Base-by-base conservation (phyloP, 805 yeast species). In the Candida berthetii region DNA sequence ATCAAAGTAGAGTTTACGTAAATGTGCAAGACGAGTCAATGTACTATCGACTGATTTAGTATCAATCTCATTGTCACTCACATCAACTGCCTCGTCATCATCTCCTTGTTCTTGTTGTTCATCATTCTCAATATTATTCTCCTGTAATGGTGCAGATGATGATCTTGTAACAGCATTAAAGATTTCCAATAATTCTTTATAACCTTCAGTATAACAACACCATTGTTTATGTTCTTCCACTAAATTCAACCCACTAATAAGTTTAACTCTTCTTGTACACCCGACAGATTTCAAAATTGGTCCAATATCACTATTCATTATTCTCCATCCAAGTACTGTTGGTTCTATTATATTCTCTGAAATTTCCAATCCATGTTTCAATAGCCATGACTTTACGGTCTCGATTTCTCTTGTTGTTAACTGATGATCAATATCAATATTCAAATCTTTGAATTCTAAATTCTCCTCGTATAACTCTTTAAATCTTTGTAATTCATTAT, bases 281-380 rank as follows among this genome's bases (percentile, higher is more conserved):
- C 56, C 58, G 15, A 49, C 40, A 37, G 71, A 67, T 16, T 45
- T 45, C 31, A 67, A 42, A 2, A 68, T 43, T 3, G 49, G 36
- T 0, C 57, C 55, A 27, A 55, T 55, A 13, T 42, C 44, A 28
- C 60, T 64, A 11, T 50, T 48, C 37, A 51, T 57, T 11, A 65
- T 43, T 17, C 52, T 58, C 72, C 72, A 68, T 1, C 72, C 71
- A 7, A 66, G 46, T 13, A 66, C 39, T 2, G 60, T 49, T 4
- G 62, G 32, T 28, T 54, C 44, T 11, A 54, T 19, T 17, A 42
- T 38, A 36, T 33, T 38, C 8, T 36, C 36, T 27, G 47, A 41
- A n/a, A 20, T 36, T 10, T 46, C 41, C 7, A 48, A 25, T 10
- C 39, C 36, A 6, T 49, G 22, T n/a, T 48, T 42, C 3, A 36